Evolutionary conservation across 768 basidiomycete species (phyloP), one percentile per base, ranked within the genome.

Genomic region (Kwoniella dejecticola): DNA sequence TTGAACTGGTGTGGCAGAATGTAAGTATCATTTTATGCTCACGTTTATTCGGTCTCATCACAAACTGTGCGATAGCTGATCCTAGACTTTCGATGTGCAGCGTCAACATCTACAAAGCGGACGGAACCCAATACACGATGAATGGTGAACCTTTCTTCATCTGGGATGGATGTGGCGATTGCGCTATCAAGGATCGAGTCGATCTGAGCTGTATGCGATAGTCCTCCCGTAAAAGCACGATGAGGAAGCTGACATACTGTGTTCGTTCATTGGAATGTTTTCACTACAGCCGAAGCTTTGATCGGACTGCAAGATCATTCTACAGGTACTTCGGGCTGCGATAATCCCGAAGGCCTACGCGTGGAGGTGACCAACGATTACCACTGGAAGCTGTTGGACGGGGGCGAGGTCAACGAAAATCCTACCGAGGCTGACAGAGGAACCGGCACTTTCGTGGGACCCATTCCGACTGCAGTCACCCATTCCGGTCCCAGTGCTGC

Each of bases 101-200:
- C 13, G 58, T 60, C 40, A 60, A 60, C 21, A 24, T 60, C 1
- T 60, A 60, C 29, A 52, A 45, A n/a, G 13, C 36, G 17, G 47
- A 53, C 21, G 50, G 57, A 5, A 40, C 23, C 15, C 31, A 46
- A 5, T 46, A 55, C n/a, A 26, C 21, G 26, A 7, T 63, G 38
- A 21, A 57, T n/a, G 53, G 55, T n/a, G 62, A 50, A 30, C 60
- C 63, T 4, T 54, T 70, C 13, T 48, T 63, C 56, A 52, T 70
- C 17, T 70, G 68, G 68, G 68, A 70, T 30, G 62, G 52, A 8
- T 70, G 68, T 44, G 68, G 57, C 10, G 54, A 66, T 6, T 63
- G 61, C 29, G 49, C 27, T 36, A 60, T 45, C 15, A 52, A 57
- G 4, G 36, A 53, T 12, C 59, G 57, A 7, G 31, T 71, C 30